These are phyloP conservation scores for Trametes gibbosa DNA, from an alignment of 768 basidiomycete species.

Conservation along the genomic window DNA sequence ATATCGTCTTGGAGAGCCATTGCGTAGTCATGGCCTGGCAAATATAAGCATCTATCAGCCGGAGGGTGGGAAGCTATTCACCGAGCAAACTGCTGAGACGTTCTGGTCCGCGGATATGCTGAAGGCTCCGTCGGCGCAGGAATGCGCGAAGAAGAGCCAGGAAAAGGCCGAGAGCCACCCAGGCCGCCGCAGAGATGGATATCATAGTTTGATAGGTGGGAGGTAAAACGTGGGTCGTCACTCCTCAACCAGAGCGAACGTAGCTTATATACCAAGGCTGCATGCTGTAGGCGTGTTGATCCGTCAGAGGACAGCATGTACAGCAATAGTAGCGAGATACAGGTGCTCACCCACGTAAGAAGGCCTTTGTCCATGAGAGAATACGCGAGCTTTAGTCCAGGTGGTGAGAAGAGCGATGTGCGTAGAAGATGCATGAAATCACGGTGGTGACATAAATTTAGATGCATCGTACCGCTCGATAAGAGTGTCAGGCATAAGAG, in stretches of 20 bases:
- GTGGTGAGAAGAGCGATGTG: not conserved
- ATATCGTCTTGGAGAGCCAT: slow-evolving; percentile 13
- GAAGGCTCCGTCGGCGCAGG: not conserved
- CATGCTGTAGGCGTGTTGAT: not conserved
- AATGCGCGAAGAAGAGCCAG: not conserved
- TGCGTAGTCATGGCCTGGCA: slow-evolving; percentile 6
- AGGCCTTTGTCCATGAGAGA: slow-evolving; percentile 1
- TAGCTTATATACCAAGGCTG: not conserved
- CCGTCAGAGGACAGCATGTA: not conserved
- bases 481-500: not conserved
- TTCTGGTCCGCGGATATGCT: slow-evolving; percentile 1
- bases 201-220: not conserved
- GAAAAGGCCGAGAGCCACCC: not conserved
- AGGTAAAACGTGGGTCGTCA: not conserved
- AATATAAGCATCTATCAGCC: too few relatives aligned
- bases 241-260: not conserved
- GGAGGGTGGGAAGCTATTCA: not conserved
- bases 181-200: not conserved
- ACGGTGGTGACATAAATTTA: not conserved
- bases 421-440: too few relatives aligned
- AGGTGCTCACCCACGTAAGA: not conserved
- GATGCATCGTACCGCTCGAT: not conserved
- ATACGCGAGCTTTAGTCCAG: too few relatives aligned
- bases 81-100: not conserved
- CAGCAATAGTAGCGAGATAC: not conserved